Conservation (phyloP, 2,329 filamentous ascomycete species). For the Ilyonectria robusta region DNA sequence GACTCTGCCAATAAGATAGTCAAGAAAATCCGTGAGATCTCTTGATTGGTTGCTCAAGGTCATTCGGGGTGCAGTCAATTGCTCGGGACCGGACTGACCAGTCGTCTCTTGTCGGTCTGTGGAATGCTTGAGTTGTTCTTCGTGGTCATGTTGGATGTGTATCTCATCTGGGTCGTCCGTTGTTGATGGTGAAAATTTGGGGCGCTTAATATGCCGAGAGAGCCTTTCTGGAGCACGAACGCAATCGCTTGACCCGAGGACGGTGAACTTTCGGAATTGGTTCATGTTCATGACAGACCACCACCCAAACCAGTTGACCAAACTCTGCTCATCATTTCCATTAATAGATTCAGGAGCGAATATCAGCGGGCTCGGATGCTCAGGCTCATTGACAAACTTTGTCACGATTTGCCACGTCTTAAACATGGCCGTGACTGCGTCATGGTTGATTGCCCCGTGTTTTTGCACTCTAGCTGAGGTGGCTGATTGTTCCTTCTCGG, state of each 20-base stretch:
- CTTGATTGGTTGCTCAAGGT: constrained; percentile 24
- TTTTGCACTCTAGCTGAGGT: neutral
- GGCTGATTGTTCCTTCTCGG: constrained; percentile 3
- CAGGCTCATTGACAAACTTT: constrained; percentile 30
- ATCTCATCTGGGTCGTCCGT: constrained; percentile 55
- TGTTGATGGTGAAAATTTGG: constrained; percentile 53
- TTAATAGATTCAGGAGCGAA: constrained; percentile 65
- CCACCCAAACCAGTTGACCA: constrained; percentile 75
- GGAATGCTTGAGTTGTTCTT: constrained; percentile 11
- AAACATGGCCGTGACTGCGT: constrained; percentile 36
- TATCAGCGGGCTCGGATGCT: constrained; percentile 53
- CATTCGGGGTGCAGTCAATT: constrained; percentile 4
- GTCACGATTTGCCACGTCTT: constrained; percentile 43
- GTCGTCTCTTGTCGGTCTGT: neutral
- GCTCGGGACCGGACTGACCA: constrained; percentile 6
- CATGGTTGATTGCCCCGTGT: constrained; percentile 3
- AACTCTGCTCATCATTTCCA: constrained; percentile 72
- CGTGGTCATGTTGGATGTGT: constrained; percentile 19
- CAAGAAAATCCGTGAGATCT: constrained; percentile 28
- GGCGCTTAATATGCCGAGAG: constrained; percentile 42
- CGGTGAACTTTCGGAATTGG: constrained; percentile 67
- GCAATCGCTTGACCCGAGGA: constrained; percentile 63
- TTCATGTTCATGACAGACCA: constrained; percentile 68
- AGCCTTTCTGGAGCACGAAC: constrained; percentile 33
- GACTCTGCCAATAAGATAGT: constrained; percentile 15